Percentiles rank a stretch among this genome's conserved stretches.
Conservation (phyloP, 2,329 filamentous ascomycete species). For the Penicillium nordicum region DNA sequence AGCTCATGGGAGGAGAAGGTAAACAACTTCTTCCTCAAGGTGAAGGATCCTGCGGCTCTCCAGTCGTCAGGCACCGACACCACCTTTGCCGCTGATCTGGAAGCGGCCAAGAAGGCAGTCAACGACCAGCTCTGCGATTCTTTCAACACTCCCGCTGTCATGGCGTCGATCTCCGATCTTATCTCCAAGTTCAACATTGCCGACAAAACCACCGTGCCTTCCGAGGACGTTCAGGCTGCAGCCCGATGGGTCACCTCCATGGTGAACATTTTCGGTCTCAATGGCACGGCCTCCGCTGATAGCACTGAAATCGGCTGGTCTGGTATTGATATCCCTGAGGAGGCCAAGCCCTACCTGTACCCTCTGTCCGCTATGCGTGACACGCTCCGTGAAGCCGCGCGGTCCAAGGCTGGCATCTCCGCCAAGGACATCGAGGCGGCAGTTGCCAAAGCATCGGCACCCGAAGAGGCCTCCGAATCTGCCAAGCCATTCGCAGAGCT, state of each 20-base stretch:
- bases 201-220: conserved; percentile 46
- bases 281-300: conserved; percentile 39
- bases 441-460: conserved; percentile 28
- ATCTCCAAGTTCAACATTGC: conserved; percentile 71
- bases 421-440: conserved; percentile 40
- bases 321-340: conserved; percentile 60
- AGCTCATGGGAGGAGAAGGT: conserved; percentile 77
- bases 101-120: conserved; percentile 55
- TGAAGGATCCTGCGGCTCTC: conserved; percentile 45
- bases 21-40: conserved; percentile 65
- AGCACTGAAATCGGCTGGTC: conserved; percentile 58
- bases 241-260: conserved; percentile 80
- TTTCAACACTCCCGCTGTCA: conserved; percentile 78
- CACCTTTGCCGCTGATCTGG: conserved; percentile 50
- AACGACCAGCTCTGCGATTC: conserved; percentile 72
- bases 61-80: conserved; percentile 25
- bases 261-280: conserved; percentile 77
- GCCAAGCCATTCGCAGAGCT: conserved; percentile 49
- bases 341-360: conserved; percentile 59
- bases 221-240: conserved; percentile 50
- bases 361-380: conserved; percentile 58
- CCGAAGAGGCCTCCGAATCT: conserved; percentile 25
- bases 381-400: conserved; percentile 55
- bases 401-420: conserved; percentile 45
- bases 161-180: conserved; percentile 73